phyloP scores from a whole-genome alignment of 306 rosid species.

The Macrotyloma uniflorum region DNA sequence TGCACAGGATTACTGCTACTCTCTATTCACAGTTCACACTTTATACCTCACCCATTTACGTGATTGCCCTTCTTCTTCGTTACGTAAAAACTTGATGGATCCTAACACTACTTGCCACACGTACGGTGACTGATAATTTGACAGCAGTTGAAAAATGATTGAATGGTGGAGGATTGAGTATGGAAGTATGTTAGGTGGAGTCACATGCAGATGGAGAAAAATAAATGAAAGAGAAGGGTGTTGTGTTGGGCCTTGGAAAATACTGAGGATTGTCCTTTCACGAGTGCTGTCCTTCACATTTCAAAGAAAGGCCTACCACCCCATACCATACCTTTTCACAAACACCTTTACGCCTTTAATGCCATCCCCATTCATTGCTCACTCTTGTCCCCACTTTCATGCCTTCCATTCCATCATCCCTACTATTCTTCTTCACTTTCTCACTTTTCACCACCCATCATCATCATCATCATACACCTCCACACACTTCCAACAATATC shows the following conservation, averaged over 20 bases:
- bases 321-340: conserved; percentile 37
- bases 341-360: conserved; percentile 54
- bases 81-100: not conserved
- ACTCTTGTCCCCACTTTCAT: conserved; percentile 35
- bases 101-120: not conserved
- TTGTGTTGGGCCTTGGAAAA: conserved; percentile 7
- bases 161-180: not conserved
- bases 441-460: not conserved
- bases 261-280: conserved; percentile 45
- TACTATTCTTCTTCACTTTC: conserved; percentile 23
- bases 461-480: not conserved
- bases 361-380: conserved; percentile 35
- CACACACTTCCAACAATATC: conserved; percentile 4
- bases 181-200: conserved; percentile 42
- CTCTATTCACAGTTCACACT: conserved; percentile 16
- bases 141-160: not conserved
- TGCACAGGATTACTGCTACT: not conserved
- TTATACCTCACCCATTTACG: not conserved
- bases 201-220: conserved; percentile 55
- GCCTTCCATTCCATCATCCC: no score
- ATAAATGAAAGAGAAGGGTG: not conserved
- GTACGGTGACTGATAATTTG: not conserved
- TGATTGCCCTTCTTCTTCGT: not conserved
- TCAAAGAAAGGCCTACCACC: not conserved
- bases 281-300: conserved; percentile 49